These are phyloP conservation scores for Xerocomus brunneocitrinus DNA, from an alignment of 768 basidiomycete genomes.

Conservation along the genomic window DNA sequence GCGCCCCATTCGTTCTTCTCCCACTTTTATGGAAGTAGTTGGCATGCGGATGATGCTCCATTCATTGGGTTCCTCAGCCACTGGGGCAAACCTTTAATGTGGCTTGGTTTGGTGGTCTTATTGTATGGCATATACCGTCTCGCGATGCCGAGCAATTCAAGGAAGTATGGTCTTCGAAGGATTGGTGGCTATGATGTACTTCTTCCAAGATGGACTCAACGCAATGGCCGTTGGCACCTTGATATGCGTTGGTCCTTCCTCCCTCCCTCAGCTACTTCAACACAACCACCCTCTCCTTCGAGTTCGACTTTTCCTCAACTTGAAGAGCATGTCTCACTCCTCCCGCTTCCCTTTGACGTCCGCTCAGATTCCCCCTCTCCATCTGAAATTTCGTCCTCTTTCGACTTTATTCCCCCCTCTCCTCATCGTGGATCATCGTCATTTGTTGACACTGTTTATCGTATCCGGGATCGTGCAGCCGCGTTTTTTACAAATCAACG, in stretches of 20 bases:
- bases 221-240: constrained; percentile 70
- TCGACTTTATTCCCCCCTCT: constrained; percentile 40
- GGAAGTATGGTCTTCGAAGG: constrained; percentile 54
- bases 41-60: constrained; percentile 98
- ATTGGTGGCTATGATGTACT: constrained; percentile 75
- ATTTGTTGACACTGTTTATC: constrained; percentile 49
- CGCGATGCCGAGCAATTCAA: constrained; percentile 51
- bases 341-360: constrained; percentile 61
- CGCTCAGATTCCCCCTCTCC: constrained; percentile 53
- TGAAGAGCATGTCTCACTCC: constrained; percentile 47
- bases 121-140: constrained; percentile 62
- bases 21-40: constrained; percentile 98
- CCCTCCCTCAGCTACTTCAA: constrained; percentile 38
- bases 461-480: constrained; percentile 51
- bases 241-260: constrained; percentile 56
- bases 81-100: constrained; percentile 89
- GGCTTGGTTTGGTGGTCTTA: constrained; percentile 70
- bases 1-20: constrained; percentile 91
- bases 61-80: constrained; percentile 89
- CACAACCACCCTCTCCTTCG: constrained; percentile 43
- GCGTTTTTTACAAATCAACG: constrained; percentile 43
- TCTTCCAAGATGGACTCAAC: constrained; percentile 67
- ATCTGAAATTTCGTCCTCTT: constrained; percentile 42
- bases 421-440: constrained; percentile 37
- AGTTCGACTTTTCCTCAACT: constrained; percentile 45